phyloP scores from a whole-genome alignment of 2,329 filamentous ascomycete species.

The Immersiporthe knoxdaviesiana region DNA sequence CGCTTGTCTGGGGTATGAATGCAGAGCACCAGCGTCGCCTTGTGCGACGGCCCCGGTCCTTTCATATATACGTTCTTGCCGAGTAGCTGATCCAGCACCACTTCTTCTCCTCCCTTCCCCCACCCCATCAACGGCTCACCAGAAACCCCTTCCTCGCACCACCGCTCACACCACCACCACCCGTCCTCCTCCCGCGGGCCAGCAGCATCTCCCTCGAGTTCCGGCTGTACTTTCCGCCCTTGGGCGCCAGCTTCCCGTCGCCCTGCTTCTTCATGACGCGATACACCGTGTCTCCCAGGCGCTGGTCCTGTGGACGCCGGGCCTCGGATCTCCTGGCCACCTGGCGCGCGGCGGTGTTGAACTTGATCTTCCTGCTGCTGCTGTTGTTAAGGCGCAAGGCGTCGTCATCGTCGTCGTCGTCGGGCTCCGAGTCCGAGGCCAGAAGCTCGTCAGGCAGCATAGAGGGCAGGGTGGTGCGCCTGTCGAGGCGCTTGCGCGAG shows the following conservation, averaged over 20 bases:
- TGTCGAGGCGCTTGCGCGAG: constrained; percentile 38
- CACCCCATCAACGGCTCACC: constrained; percentile 40
- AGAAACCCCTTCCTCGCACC: constrained; percentile 49
- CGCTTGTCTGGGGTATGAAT: no score
- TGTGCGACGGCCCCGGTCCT: no score
- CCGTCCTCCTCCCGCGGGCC: constrained; percentile 46
- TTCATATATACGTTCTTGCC: neutral
- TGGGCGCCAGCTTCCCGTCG: constrained; percentile 55
- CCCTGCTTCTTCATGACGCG: constrained; percentile 49
- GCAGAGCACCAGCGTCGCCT: no score
- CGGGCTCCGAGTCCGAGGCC: constrained; percentile 54
- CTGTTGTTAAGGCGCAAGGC: constrained; percentile 31
- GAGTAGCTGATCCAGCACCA: neutral
- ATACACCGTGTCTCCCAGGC: constrained; percentile 58
- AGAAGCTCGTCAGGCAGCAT: constrained; percentile 59
- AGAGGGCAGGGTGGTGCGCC: constrained; percentile 44
- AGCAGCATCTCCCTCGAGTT: constrained; percentile 50
- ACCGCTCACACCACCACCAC: neutral
- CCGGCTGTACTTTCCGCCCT: constrained; percentile 46
- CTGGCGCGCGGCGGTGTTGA: constrained; percentile 45
- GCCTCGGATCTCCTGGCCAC: constrained; percentile 39
- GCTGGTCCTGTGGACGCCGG: constrained; percentile 49
- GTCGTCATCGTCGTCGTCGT: constrained; percentile 35
- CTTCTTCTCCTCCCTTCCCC: neutral
- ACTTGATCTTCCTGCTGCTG: constrained; percentile 50